Evolutionary conservation across 371 early-diverging fungal genomes (phyloP), one percentile per base, ranked within the genome.

Genomic region (Mucor velutinosus): DNA sequence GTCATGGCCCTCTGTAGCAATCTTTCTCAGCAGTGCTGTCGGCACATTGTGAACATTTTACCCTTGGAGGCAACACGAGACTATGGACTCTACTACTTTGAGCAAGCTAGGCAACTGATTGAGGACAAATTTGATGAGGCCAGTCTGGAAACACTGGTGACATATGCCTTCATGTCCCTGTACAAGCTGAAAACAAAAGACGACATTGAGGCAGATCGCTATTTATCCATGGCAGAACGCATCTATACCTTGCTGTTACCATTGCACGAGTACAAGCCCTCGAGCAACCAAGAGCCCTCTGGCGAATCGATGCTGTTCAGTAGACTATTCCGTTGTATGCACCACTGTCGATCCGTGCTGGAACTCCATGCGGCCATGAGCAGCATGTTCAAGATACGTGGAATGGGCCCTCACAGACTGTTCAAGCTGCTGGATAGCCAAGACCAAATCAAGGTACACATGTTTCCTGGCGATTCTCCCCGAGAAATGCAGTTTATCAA

Each of bases 101-200:
- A 78, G 17, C 64, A 68, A 11, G 78, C 82, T 1, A 70, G 72
- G 6, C 72, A 75, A 3, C 30, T 72, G 30, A 35, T 76, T 8
- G 53, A 63, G 10, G 82, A 82, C 4, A 66, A 65, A 3, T 80
- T 82, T 58, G 82, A 82, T 45, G 70, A 78, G n/a, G 37, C 65
- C 19, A 65, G 30, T 10, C 21, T 82, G 32, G 82, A 82, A 30
- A 67, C 68, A 1, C 39, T 75, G 11, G 19, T 67, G 3, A 67
- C 74, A 0, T 78, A 70, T 62, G 49, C 47, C 2, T 76, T 64
- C 29, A 55, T 82, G 68, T 57, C 76, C 0, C 19, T 67, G 0
- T 76, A 75, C 60, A 75, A 76, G 56, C 1, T 74, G 5, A 76
- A 69, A 3, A 15, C 55, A 8, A 19, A 58, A 6, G 63, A 71